Base-by-base conservation (phyloP, 352 stramenopile genomes). In the Phytophthora lateralis region DNA sequence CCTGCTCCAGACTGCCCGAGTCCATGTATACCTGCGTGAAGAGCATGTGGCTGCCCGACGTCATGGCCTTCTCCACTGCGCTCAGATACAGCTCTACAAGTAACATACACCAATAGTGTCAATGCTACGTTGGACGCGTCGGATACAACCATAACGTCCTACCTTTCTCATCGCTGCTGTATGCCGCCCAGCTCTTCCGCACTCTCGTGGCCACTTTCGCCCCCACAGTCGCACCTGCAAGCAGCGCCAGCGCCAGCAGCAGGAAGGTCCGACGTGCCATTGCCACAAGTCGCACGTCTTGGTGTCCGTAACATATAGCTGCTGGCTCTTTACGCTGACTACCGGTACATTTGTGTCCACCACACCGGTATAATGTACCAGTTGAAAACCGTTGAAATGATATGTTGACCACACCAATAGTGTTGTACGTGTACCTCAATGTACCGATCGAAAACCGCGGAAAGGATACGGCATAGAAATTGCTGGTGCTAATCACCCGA, bases 1-100 rank as follows among this genome's bases (percentile, higher is more conserved):
- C 77, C 41, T 71, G 60, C 4, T 71, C 42, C 24, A 85, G 55
- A 50, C 71, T 69, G 6, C 35, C 41, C 2, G 49, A 32, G 27
- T 87, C 66, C 76, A 85, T 84, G 57, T 85, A 85, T 11, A 88
- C 55, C 32, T 82, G 60, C 38, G 79, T 77, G 56, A 91, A 89
- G 9, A 70, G 63, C 47, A 84, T 58, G 56, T 89, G 78, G 3
- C 72, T 56, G 32, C 80, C 80, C 0, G 64, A 72, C 41, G 64
- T 39, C 82, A 89, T 91, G 17, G 77, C 73, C 47, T 77, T 61
- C 49, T 71, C 52, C 27, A 91, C 61, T 2, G 82, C 82, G n/a
- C 55, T 62, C 20, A 88, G 37, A 48, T 82, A 91, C 44, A 75
- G 17, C 17, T 67, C 73, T 84, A 41, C 26, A 24, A 24, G 21